phyloP scores from a whole-genome alignment of 371 early-diverging fungal genomes.

The Mucor saturninus region DNA sequence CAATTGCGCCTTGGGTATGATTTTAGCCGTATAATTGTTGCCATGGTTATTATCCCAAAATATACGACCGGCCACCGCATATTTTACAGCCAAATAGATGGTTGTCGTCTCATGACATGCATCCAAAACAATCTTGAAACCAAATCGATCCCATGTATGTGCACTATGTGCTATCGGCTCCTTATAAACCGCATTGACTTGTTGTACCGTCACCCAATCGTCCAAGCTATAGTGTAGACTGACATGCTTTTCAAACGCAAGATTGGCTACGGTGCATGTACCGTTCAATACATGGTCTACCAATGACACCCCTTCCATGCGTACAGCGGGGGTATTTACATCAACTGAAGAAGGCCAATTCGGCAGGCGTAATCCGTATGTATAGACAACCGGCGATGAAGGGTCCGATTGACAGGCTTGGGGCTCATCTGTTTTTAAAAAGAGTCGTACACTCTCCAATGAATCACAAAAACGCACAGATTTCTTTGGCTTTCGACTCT shows the following conservation, averaged over 20 bases:
- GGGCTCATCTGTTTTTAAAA: slow-evolving; percentile 62
- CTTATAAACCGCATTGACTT: slow-evolving; percentile 59
- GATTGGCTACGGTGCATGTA: slow-evolving; percentile 72
- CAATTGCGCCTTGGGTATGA: slow-evolving; percentile 18
- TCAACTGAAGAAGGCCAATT: slow-evolving; percentile 34
- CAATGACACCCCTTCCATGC: slow-evolving; percentile 36
- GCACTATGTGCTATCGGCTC: slow-evolving; percentile 45
- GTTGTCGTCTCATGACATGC: slow-evolving; percentile 1
- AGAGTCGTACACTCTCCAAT: slow-evolving; percentile 63
- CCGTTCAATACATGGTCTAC: slow-evolving; percentile 42
- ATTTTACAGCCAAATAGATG: slow-evolving; percentile 29
- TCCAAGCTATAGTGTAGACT: slow-evolving; percentile 70
- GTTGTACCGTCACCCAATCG: slow-evolving; percentile 69
- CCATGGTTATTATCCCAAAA: slow-evolving; percentile 87
- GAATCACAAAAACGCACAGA: slow-evolving; percentile 46
- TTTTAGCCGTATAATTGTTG: slow-evolving; percentile 57
- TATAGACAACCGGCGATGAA: slow-evolving; percentile 12
- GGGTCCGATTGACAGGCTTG: slow-evolving; percentile 54
- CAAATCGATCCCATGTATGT: slow-evolving; percentile 48
- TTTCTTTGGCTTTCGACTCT: slow-evolving; percentile 27
- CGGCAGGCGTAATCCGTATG: slow-evolving; percentile 14
- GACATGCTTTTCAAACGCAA: slow-evolving; percentile 80
- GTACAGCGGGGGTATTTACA: slow-evolving; percentile 15
- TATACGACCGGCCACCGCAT: slow-evolving; percentile 64
- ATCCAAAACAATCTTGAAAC: slow-evolving; percentile 25